phyloP scores from a whole-genome alignment of 306 rosid genomes.

The Oemleria cerasiformis region DNA sequence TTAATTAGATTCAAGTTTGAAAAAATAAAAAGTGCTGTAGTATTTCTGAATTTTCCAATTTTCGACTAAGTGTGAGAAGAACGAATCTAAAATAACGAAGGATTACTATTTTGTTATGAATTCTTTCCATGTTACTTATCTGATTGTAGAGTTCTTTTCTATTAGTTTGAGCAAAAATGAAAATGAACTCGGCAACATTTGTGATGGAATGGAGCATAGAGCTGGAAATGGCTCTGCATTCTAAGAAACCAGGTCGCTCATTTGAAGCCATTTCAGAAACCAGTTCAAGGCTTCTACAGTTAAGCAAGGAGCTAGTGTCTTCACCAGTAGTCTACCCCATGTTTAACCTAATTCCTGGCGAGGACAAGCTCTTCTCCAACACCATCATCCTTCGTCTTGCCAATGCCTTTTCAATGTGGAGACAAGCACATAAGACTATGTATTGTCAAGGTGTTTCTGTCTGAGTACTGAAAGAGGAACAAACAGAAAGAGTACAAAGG shows the following conservation, averaged over 20 bases:
- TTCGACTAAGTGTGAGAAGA: no score
- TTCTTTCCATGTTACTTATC: neutral
- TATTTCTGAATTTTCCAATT: no score
- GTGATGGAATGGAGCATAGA: conserved; percentile 89
- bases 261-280: conserved; percentile 49
- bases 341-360: conserved; percentile 64
- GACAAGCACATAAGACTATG: conserved; percentile 41
- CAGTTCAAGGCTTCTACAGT: conserved; percentile 51
- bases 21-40: no score
- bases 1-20: no score
- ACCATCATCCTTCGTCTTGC: conserved; percentile 75
- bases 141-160: neutral
- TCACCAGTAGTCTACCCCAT: conserved; percentile 39
- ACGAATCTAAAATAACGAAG: no score
- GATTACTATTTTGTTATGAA: neutral
- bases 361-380: conserved; percentile 71
- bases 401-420: conserved; percentile 61
- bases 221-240: conserved; percentile 75
- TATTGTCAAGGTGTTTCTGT: conserved; percentile 59
- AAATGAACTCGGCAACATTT: conserved; percentile 48
- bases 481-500: conserved; percentile 35
- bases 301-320: conserved; percentile 62
- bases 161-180: conserved; percentile 33
- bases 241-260: conserved; percentile 51
- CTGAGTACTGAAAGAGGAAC: conserved; percentile 39